A percentile compares a stretch with the other conserved stretches of the same genome.
phyloP scores from a whole-genome alignment of 1,139 yeast genomes.

The Hanseniaspora sp. region DNA sequence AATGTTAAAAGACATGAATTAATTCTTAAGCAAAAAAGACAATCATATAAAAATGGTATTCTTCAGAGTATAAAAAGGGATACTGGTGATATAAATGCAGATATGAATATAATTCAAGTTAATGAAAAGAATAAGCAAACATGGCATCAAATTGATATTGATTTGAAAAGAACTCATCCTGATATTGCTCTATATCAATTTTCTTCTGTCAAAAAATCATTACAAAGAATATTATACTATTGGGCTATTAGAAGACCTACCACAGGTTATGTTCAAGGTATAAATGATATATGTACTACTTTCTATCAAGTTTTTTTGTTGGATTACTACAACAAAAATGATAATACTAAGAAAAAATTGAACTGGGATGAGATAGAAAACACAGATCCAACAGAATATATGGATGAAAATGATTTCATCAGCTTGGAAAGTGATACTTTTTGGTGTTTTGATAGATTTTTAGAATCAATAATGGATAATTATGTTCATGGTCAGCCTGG shows the following conservation, averaged over 20 bases:
- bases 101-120: conserved; percentile 43
- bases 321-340: conserved; percentile 40
- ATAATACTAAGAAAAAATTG: neutral
- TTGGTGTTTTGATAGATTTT: conserved; percentile 84
- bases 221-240: conserved; percentile 70
- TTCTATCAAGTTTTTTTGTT: conserved; percentile 78
- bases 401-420: conserved; percentile 46
- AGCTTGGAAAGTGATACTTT: conserved; percentile 86
- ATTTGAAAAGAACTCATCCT: conserved; percentile 91
- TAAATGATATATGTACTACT: conserved; percentile 88
- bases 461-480: conserved; percentile 92
- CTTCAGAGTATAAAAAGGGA: conserved; percentile 4
- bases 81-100: conserved; percentile 5
- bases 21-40: conserved; percentile 66
- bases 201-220: conserved; percentile 60
- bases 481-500: conserved; percentile 98
- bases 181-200: conserved; percentile 59
- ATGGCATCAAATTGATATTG: conserved; percentile 94
- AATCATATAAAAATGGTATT: conserved; percentile 72
- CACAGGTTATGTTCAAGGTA: conserved; percentile 98
- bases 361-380: conserved; percentile 36
- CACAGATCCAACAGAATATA: conserved; percentile 48
- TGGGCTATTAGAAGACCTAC: conserved; percentile 99
- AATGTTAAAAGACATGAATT: conserved; percentile 63
- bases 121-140: conserved; percentile 61